A percentile compares a stretch with the other conserved stretches of the same genome.
phyloP scores from a whole-genome alignment of 768 basidiomycete species.

The Boletus fagicola region DNA sequence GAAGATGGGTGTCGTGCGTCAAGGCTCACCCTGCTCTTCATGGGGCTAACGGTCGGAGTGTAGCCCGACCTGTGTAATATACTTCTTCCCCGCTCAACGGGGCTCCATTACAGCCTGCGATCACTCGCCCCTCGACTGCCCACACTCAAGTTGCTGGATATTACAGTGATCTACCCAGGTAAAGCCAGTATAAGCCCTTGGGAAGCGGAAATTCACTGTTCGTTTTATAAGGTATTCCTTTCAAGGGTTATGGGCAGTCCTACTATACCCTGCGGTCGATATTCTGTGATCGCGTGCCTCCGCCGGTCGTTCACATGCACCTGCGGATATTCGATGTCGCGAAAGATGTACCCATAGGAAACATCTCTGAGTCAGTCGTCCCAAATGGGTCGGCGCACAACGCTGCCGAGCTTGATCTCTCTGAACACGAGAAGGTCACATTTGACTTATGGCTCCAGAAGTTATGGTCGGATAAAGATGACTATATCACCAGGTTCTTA shows the following conservation, averaged over 20 bases:
- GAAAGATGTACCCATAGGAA: constrained; percentile 66
- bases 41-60: constrained; percentile 7
- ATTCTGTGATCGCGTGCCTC: constrained; percentile 76
- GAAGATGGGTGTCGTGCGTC: too few relatives aligned
- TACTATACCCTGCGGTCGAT: constrained; percentile 90
- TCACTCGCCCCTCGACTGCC: constrained; percentile 77
- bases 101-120: constrained; percentile 80
- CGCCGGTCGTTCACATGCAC: constrained; percentile 86
- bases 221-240: constrained; percentile 60
- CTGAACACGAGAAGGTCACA: constrained; percentile 52
- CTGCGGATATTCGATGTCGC: constrained; percentile 74
- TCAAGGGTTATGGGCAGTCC: constrained; percentile 77
- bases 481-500: constrained; percentile 65
- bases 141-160: constrained; percentile 78
- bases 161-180: constrained; percentile 93
- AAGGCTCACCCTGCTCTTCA: constrained; percentile 6
- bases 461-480: constrained; percentile 86
- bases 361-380: constrained; percentile 40
- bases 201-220: not conserved
- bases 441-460: constrained; percentile 86
- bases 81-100: constrained; percentile 92
- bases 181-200: constrained; percentile 3
- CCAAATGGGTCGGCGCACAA: constrained; percentile 30
- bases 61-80: constrained; percentile 78
- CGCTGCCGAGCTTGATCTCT: constrained; percentile 47